phyloP scores from a whole-genome alignment of 345 rosid species.

The Jatropha curcas region DNA sequence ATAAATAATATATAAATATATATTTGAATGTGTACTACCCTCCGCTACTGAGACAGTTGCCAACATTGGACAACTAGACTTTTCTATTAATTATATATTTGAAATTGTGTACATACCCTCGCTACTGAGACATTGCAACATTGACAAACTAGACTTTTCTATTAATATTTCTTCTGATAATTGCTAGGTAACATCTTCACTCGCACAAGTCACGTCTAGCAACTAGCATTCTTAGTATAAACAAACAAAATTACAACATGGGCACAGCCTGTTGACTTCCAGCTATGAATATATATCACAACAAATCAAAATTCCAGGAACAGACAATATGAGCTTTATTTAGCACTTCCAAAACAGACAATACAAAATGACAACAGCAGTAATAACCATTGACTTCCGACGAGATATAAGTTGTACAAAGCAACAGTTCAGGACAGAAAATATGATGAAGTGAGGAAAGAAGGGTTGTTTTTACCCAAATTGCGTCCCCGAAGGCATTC shows the following conservation, averaged over 20 bases:
- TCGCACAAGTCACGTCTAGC: neutral
- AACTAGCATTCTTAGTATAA: neutral
- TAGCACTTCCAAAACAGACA: neutral
- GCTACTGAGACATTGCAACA: too few relatives aligned
- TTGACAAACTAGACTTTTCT: too few relatives aligned
- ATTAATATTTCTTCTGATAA: too few relatives aligned
- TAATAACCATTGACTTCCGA: neutral
- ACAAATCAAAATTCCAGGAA: slow-evolving; percentile 25
- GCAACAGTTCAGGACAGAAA: slow-evolving; percentile 34
- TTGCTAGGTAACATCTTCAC: neutral
- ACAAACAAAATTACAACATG: neutral
- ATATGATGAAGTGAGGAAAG: slow-evolving; percentile 55
- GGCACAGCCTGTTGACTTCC: neutral
- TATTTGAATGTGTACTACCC: neutral
- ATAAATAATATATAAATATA: too few relatives aligned
- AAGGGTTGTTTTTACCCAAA: slow-evolving; percentile 55
- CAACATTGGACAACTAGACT: too few relatives aligned
- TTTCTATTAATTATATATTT: too few relatives aligned
- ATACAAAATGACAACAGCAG: neutral
- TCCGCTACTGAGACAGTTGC: too few relatives aligned
- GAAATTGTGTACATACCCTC: too few relatives aligned
- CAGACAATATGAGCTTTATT: slow-evolving; percentile 35
- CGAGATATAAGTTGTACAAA: neutral
- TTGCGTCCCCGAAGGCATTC: slow-evolving; percentile 79
- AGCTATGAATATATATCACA: neutral